phyloP scores from a whole-genome alignment of 1,284 basidiomycete species.

The Sutorius eximius region DNA sequence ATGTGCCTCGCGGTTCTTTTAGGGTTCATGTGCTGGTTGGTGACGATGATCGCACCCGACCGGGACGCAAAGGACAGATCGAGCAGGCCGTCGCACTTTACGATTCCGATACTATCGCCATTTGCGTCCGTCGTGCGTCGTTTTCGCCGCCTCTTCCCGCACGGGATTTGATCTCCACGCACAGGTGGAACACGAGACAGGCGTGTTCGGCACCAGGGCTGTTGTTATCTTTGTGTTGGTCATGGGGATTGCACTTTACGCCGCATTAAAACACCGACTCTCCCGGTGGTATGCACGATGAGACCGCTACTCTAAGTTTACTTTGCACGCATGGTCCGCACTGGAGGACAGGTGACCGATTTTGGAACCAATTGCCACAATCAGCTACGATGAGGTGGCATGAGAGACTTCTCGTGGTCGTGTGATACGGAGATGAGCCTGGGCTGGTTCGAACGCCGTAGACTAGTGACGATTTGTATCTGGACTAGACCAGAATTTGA shows the following conservation, averaged over 20 bases:
- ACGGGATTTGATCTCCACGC: slow-evolving; percentile 9
- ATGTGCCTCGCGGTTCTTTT: slow-evolving; percentile 43
- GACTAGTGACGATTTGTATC: neutral
- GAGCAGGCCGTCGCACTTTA: slow-evolving; percentile 51
- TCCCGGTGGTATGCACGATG: slow-evolving; percentile 8
- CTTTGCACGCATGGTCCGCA: neutral
- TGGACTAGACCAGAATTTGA: slow-evolving; percentile 7
- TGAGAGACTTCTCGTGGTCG: slow-evolving; percentile 2
- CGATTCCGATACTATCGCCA: slow-evolving; percentile 67
- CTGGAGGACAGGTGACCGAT: neutral
- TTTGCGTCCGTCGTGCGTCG: slow-evolving; percentile 63
- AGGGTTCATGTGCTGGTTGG: slow-evolving; percentile 43
- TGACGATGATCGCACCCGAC: slow-evolving; percentile 27
- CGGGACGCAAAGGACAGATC: slow-evolving; percentile 34
- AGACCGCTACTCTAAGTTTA: neutral
- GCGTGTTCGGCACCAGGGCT: slow-evolving; percentile 48
- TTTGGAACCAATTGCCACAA: slow-evolving; percentile 7
- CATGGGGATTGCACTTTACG: slow-evolving; percentile 41
- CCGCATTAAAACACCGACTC: slow-evolving; percentile 29
- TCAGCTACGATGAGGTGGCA: slow-evolving; percentile 9
- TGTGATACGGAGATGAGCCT: slow-evolving; percentile 16
- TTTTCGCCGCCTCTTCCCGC: neutral
- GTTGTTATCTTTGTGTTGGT: slow-evolving; percentile 41
- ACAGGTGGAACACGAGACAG: slow-evolving; percentile 64
- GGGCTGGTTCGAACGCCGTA: neutral